A percentile compares a stretch with the other conserved stretches of the same genome.
These are phyloP conservation scores for Agrocybe praecox DNA, from an alignment of 768 basidiomycete species.

Conservation along the genomic window DNA sequence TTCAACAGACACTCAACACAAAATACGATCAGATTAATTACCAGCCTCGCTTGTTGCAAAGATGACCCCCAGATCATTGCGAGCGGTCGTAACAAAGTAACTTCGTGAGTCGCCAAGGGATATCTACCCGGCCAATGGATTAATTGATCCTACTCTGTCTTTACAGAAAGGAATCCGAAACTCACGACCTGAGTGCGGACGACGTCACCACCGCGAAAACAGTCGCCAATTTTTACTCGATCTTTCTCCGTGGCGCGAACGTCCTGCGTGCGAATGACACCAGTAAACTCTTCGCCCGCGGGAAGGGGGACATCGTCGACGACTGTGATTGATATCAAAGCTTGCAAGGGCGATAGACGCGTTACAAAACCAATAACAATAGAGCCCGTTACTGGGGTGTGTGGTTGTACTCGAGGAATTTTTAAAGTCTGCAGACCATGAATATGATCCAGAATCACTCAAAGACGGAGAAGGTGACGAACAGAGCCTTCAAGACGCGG, in stretches of 20 bases:
- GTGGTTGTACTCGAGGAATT: conserved; percentile 68
- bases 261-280: conserved; percentile 87
- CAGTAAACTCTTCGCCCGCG: conserved; percentile 84
- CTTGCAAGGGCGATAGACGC: conserved; percentile 83
- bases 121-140: conserved; percentile 42
- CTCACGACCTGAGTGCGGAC: conserved; percentile 84
- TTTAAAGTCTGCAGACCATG: conserved; percentile 51
- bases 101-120: conserved; percentile 90
- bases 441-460: conserved; percentile 20
- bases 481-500: conserved; percentile 67
- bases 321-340: conserved; percentile 79
- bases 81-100: conserved; percentile 90
- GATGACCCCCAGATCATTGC: conserved; percentile 90
- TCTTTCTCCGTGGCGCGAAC: conserved; percentile 91
- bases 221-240: conserved; percentile 86
- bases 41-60: conserved; percentile 90
- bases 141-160: not conserved
- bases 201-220: conserved; percentile 91
- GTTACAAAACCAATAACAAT: conserved; percentile 81
- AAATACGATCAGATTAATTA: conserved; percentile 20
- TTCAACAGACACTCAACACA: not conserved
- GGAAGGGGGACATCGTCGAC: conserved; percentile 87
- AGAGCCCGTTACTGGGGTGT: conserved; percentile 75
- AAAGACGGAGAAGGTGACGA: conserved; percentile 39
- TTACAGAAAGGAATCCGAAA: conserved; percentile 7